Conservation (phyloP, 1,139 yeast species). For the Debaryomyces sp. region DNA sequence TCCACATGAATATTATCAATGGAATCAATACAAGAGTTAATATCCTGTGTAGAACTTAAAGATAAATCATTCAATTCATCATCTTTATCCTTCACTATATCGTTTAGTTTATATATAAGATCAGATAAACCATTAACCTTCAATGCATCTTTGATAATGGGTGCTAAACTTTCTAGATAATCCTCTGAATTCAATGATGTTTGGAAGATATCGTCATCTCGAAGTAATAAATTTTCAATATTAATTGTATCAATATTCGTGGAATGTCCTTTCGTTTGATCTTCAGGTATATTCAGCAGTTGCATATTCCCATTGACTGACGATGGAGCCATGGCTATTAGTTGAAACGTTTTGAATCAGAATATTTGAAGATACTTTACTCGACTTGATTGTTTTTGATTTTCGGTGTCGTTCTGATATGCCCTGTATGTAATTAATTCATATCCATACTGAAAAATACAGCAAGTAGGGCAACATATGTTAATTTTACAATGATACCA, state of each 20-base stretch:
- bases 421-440: slow-evolving; percentile 2
- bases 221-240: slow-evolving; percentile 41
- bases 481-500: slow-evolving; percentile 21
- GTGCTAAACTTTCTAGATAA: slow-evolving; percentile 78
- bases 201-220: slow-evolving; percentile 51
- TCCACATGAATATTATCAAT: slow-evolving; percentile 59
- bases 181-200: slow-evolving; percentile 64
- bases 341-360: not conserved
- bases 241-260: slow-evolving; percentile 30
- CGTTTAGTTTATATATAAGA: slow-evolving; percentile 57
- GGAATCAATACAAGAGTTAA: slow-evolving; percentile 53
- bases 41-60: slow-evolving; percentile 62
- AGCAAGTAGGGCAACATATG: not conserved
- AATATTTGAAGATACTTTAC: not conserved
- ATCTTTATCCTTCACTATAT: slow-evolving; percentile 61
- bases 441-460: not conserved
- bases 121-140: slow-evolving; percentile 56
- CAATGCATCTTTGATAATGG: slow-evolving; percentile 73
- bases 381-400: not conserved
- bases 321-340: slow-evolving; percentile 16
- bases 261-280: slow-evolving; percentile 3
- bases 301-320: slow-evolving; percentile 9
- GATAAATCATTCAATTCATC: slow-evolving; percentile 65
- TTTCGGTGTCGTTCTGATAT: slow-evolving; percentile 1
- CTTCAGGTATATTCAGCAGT: slow-evolving; percentile 5